These are phyloP conservation scores for Wickerhamomyces alni DNA, from an alignment of 805 yeast species.

Conservation along the genomic window DNA sequence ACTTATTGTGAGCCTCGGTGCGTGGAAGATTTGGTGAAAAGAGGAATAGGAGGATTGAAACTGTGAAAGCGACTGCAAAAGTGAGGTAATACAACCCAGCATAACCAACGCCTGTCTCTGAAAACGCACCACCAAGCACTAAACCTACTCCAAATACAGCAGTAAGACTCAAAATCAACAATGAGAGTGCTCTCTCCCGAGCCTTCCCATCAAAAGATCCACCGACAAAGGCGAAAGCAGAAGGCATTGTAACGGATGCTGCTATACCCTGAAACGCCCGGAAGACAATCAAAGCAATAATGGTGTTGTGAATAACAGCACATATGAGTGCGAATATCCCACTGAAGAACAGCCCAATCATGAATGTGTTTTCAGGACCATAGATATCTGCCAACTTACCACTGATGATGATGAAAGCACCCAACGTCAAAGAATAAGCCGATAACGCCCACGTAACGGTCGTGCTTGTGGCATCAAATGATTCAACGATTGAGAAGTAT, in stretches of 20 bases:
- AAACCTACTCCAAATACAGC: conserved; percentile 34
- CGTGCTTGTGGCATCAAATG: conserved; percentile 7
- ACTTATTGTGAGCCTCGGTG: conserved; percentile 16
- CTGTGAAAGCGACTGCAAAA: conserved; percentile 25
- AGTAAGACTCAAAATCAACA: conserved; percentile 23
- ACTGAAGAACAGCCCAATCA: conserved; percentile 19
- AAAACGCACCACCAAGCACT: conserved; percentile 40
- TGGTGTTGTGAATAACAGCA: conserved; percentile 30
- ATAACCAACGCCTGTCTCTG: conserved; percentile 31
- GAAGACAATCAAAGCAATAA: conserved; percentile 32
- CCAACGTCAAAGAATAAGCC: conserved; percentile 37
- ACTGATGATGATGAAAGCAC: conserved; percentile 34
- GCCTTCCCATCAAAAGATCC: conserved; percentile 24
- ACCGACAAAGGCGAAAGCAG: conserved; percentile 28
- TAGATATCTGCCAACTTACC: conserved; percentile 37
- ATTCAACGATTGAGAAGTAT: background rate
- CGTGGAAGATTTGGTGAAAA: conserved; percentile 25
- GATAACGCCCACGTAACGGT: conserved; percentile 37
- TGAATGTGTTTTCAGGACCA: conserved; percentile 26
- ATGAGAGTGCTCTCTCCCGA: conserved; percentile 23
- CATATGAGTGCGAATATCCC: conserved; percentile 26
- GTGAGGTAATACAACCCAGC: conserved; percentile 32
- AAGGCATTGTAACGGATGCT: conserved; percentile 36
- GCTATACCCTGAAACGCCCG: conserved; percentile 41
- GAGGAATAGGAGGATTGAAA: conserved; percentile 21